Percentiles rank a stretch among this genome's conserved stretches.
Conservation (phyloP, 768 basidiomycete species). For the Termitomyces sp. region DNA sequence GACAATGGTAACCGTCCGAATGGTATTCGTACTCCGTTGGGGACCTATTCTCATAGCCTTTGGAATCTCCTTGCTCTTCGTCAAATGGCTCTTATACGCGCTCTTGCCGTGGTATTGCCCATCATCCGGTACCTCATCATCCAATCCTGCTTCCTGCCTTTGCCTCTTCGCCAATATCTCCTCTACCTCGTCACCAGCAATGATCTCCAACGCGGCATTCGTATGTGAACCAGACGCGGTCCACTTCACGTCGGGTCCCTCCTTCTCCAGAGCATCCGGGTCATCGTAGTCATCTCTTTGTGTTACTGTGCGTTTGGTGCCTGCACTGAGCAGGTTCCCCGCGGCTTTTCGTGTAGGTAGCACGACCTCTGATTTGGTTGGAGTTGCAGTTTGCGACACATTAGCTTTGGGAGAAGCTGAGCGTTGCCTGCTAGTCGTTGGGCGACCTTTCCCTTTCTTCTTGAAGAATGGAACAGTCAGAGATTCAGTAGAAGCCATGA, state of each 20-base stretch:
- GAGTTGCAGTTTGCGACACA: slow-evolving; percentile 21
- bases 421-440: slow-evolving; percentile 72
- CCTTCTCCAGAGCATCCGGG: slow-evolving; percentile 48
- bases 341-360: slow-evolving; percentile 68
- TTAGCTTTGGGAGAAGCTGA: slow-evolving; percentile 54
- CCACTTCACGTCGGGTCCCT: slow-evolving; percentile 75
- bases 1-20: slow-evolving; percentile 90
- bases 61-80: slow-evolving; percentile 79
- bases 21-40: slow-evolving; percentile 74
- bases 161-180: slow-evolving; percentile 70
- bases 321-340: slow-evolving; percentile 64
- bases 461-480: slow-evolving; percentile 85
- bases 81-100: slow-evolving; percentile 76
- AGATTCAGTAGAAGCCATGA: slow-evolving; percentile 35
- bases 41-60: slow-evolving; percentile 87
- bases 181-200: slow-evolving; percentile 81
- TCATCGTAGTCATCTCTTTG: slow-evolving; percentile 61
- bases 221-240: slow-evolving; percentile 73
- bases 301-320: slow-evolving; percentile 48
- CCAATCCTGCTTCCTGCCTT: slow-evolving; percentile 52
- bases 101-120: slow-evolving; percentile 85
- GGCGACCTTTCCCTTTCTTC: slow-evolving; percentile 73
- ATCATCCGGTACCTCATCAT: slow-evolving; percentile 66
- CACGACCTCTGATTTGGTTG: slow-evolving; percentile 67
- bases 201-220: slow-evolving; percentile 67